phyloP scores from a whole-genome alignment of 192 early-diverging fungal species.

The Lobosporangium transversale region DNA sequence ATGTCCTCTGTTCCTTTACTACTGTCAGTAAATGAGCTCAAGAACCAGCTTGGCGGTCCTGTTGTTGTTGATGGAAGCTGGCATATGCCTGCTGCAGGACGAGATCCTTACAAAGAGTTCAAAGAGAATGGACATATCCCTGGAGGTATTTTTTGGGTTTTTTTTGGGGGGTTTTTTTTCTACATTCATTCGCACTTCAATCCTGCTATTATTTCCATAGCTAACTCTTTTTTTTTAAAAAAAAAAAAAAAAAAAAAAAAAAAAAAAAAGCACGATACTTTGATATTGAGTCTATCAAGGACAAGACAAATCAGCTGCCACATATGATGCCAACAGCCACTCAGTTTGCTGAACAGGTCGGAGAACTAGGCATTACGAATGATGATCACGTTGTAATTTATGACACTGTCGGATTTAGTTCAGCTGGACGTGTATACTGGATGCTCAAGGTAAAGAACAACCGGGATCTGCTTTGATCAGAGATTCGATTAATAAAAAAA shows the following conservation, averaged over 20 bases:
- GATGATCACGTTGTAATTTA: constrained; percentile 92
- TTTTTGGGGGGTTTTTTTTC: neutral
- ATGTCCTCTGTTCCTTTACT: constrained; percentile 42
- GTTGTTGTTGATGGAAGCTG: constrained; percentile 92
- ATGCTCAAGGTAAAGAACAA: constrained; percentile 86
- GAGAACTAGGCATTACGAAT: constrained; percentile 79
- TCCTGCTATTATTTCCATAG: too few species aligned
- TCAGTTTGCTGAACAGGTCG: constrained; percentile 78
- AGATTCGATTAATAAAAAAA: neutral
- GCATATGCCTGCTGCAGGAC: constrained; percentile 83
- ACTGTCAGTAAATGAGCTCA: constrained; percentile 34
- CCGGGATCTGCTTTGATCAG: too few species aligned
- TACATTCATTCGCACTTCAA: neutral
- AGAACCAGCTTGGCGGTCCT: constrained; percentile 65
- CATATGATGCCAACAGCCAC: constrained; percentile 89
- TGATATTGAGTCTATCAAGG: constrained; percentile 89
- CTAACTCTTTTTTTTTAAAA: too few species aligned
- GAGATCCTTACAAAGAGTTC: constrained; percentile 79
- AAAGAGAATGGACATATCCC: constrained; percentile 60
- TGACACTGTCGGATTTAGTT: constrained; percentile 82
- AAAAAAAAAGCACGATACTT: constrained; percentile 80
- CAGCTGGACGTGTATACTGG: constrained; percentile 92
- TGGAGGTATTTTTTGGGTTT: constrained; percentile 19
- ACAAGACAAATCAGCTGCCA: constrained; percentile 74
- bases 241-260: too few species aligned